Evolutionary conservation across 192 early-diverging fungal species (phyloP), one percentile per base, ranked within the genome.

Genomic region (Bifiguratus adelaidae): DNA sequence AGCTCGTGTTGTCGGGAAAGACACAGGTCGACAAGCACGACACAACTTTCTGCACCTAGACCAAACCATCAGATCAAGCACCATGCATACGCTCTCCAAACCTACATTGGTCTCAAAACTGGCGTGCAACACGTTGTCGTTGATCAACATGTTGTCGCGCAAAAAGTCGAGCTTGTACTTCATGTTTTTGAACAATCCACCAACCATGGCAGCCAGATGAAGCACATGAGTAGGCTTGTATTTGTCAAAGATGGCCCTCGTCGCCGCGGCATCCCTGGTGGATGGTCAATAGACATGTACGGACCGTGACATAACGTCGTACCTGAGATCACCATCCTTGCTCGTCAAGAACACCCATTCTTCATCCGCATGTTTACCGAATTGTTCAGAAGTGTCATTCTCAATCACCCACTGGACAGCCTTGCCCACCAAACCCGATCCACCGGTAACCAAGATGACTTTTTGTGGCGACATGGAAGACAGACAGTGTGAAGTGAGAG

Each of bases 21-120:
- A 89, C 76, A 62, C 86, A 89, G 16, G 86, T 89, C 0, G 85
- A 88, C 33, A 89, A 74, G 57, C 86, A 89, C 1, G 86, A 89
- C 15, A 89, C 82, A 40, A 89, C 82, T 64, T 89, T 89, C 63
- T 82, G 53, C 46, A 87, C 82, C 80, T 78, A 42, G 7, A 41
- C 3, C 21, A 18, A 44, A 18, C 27, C 26, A 24, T 24, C 7
- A 6, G 13, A 25, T 28, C 11, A 29, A 53, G 21, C 11, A 30
- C 18, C 16, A 4, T n/a, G 2, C 16, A 32, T 19, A 41, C 25
- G 7, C 7, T 3, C 9, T 46, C 9, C 13, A 30, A 33, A 49
- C 57, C 56, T 57, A 82, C 81, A 16, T 74, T 71, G 60, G 57
- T 66, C 52, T 67, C 63, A 52, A 82, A 74, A 9, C 78, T 66